Percentiles rank a stretch among this genome's conserved stretches.
phyloP scores from a whole-genome alignment of 441 rosid genomes.

The Pelargonium cotyledonis region DNA sequence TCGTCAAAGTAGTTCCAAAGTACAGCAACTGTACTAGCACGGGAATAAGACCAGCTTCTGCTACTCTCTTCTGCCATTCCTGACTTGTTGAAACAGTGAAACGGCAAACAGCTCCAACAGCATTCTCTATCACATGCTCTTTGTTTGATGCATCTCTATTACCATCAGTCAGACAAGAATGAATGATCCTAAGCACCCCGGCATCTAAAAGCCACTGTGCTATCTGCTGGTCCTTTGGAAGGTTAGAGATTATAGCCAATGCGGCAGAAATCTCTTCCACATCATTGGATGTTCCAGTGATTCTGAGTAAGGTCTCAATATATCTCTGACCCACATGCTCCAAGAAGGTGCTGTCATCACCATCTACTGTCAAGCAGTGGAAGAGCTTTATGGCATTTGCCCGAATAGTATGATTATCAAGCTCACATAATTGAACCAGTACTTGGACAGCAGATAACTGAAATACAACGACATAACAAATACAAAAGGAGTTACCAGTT shows the following conservation, averaged over 20 bases:
- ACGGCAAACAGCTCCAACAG: slow-evolving; percentile 28
- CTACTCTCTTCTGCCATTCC: slow-evolving; percentile 34
- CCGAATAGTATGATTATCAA: slow-evolving; percentile 21
- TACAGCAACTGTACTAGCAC: slow-evolving; percentile 24
- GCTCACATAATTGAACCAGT: slow-evolving; percentile 36
- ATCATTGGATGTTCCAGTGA: slow-evolving; percentile 22
- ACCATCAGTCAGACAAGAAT: slow-evolving; percentile 10
- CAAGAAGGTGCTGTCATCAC: slow-evolving; percentile 19
- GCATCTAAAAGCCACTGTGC: slow-evolving; percentile 33
- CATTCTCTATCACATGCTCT: slow-evolving; percentile 21
- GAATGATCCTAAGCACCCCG: slow-evolving; percentile 22
- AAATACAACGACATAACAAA: slow-evolving; percentile 3
- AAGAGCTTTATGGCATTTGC: slow-evolving; percentile 37
- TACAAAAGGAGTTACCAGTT: not conserved
- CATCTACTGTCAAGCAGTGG: slow-evolving; percentile 30
- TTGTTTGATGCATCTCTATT: slow-evolving; percentile 18
- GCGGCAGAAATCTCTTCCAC: slow-evolving; percentile 28
- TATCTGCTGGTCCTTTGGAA: slow-evolving; percentile 26
- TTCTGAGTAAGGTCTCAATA: slow-evolving; percentile 24
- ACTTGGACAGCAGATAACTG: slow-evolving; percentile 37
- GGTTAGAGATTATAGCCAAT: slow-evolving; percentile 32
- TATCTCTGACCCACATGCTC: slow-evolving; percentile 31
- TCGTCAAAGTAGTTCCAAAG: slow-evolving; percentile 29
- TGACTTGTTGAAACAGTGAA: slow-evolving; percentile 27
- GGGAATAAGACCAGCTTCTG: slow-evolving; percentile 24